Evolutionary conservation across 495 filamentous ascomycete species (phyloP), one percentile per base, ranked within the genome.

Genomic region (Penicillium soppii): DNA sequence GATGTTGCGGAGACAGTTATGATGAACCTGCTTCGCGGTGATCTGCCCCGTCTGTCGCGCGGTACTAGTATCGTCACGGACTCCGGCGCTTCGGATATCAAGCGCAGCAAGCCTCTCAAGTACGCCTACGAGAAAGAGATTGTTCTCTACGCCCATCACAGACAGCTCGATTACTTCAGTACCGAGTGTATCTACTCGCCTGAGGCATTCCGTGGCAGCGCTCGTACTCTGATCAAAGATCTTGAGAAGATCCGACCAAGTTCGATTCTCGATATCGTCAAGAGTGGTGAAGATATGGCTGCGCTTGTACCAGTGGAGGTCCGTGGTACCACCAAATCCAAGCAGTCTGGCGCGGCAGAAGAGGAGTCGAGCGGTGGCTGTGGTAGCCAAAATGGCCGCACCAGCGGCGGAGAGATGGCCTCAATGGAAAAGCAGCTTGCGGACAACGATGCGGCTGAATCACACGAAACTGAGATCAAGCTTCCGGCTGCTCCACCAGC

Each of bases 91-190:
- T 87, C 83, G 35, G 87, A 90, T 40, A 90, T 96, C 52, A 90
- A 94, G 73, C 79, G 94, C 50, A 92, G 88, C 64, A 98, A 98
- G 71, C 94, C 94, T 30, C 75, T 98, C 23, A 98, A 97, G 71
- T 98, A 97, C 64, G 91, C 92, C 0, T 98, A 97, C 61, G 95
- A 98, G 67, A 98, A 98, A 73, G 94, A 98, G 60, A 98, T 98
- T 50, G 94, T 98, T 7, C 77, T 97, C 10, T 98, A 98, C 65
- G 94, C 94, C 15, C 89, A 96, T 57, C 91, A 98, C 71, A 92
- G 92, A 63, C 88, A 90, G 63, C 78, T 98, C 50, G 94, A 97
- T 66, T 98, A 98, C 71, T 98, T 98, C 71, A 92, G 84, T 54
- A 98, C 94, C 1, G 94, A 98, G 73, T 98, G 94, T 74, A 91